These are phyloP conservation scores for Actinidia polygama DNA, from an alignment of 179 eudicot species.

Conservation along the genomic window DNA sequence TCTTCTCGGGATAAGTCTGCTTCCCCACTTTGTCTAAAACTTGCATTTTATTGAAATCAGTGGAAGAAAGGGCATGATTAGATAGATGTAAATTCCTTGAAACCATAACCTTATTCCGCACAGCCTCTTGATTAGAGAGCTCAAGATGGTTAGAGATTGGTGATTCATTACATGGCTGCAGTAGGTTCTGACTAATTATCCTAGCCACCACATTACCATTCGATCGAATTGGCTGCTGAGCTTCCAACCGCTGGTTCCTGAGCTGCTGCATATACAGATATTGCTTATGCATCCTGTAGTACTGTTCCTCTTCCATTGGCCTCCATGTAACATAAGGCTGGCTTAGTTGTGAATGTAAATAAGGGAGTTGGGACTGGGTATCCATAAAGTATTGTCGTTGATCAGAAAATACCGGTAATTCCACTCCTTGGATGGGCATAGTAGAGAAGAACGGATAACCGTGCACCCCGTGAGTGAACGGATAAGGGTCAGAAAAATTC, in stretches of 20 bases:
- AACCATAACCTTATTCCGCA: conserved; percentile 17
- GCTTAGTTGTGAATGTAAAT: conserved; percentile 24
- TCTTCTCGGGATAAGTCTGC: conserved; percentile 28
- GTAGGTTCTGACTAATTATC: conserved; percentile 22
- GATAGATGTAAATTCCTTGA: conserved; percentile 22
- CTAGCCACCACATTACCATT: conserved; percentile 24
- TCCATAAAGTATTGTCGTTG: conserved; percentile 21
- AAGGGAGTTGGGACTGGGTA: conserved; percentile 20
- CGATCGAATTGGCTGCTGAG: conserved; percentile 23
- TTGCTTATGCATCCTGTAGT: conserved; percentile 33
- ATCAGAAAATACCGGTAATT: conserved; percentile 23
- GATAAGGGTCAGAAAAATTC: conserved; percentile 18
- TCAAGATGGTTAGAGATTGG: conserved; percentile 9
- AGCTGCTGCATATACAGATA: conserved; percentile 31
- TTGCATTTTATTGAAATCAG: conserved; percentile 15
- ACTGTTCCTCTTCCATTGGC: conserved; percentile 28
- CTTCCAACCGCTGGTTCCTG: conserved; percentile 26
- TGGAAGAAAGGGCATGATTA: conserved; percentile 13
- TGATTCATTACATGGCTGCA: conserved; percentile 15
- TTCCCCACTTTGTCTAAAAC: conserved; percentile 22
- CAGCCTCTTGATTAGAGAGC: conserved; percentile 24
- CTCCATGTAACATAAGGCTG: conserved; percentile 31
- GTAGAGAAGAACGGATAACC: conserved; percentile 26
- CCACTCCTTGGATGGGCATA: conserved; percentile 25
- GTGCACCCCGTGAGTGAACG: conserved; percentile 22